A percentile compares a stretch with the other conserved stretches of the same genome.
Evolutionary conservation across 1,284 basidiomycete genomes (phyloP).

Genomic region (Bjerkandera adusta): DNA sequence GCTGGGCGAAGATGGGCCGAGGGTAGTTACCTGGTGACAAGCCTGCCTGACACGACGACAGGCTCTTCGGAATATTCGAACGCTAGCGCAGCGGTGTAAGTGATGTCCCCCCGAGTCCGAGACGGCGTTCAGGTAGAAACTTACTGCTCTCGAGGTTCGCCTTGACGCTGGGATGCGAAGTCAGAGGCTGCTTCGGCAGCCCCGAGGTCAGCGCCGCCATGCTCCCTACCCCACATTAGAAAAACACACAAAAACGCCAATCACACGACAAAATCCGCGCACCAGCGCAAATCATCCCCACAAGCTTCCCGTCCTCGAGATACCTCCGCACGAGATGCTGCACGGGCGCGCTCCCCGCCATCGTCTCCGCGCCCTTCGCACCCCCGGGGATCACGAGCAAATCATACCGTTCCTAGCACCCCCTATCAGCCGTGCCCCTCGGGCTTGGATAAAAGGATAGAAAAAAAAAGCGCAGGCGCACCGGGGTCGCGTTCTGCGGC

Average conservation of each 20-base stretch:
- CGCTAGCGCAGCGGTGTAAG: conserved; percentile 36
- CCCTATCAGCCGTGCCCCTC: neutral
- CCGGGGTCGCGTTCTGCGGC: conserved; percentile 33
- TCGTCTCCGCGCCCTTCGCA: conserved; percentile 75
- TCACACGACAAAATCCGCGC: conserved; percentile 11
- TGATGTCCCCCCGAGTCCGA: neutral
- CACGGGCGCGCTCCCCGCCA: conserved; percentile 58
- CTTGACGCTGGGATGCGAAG: conserved; percentile 81
- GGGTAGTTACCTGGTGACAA: conserved; percentile 68
- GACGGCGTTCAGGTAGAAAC: conserved; percentile 15
- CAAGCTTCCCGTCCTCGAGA: conserved; percentile 56
- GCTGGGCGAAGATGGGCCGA: too few species aligned
- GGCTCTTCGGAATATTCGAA: conserved; percentile 79
- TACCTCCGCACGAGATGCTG: conserved; percentile 66
- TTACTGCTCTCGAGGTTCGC: conserved; percentile 56
- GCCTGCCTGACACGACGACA: conserved; percentile 73
- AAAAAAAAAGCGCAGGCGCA: conserved; percentile 10
- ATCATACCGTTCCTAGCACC: conserved; percentile 56
- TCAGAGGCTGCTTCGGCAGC: conserved; percentile 64
- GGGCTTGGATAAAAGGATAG: neutral
- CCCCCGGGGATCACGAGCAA: conserved; percentile 80
- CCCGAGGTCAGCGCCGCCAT: conserved; percentile 66
- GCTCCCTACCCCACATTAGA: too few species aligned
- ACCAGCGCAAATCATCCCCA: conserved; percentile 87
- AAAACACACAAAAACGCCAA: neutral